Percentiles rank a stretch among this genome's conserved stretches.
phyloP scores from a whole-genome alignment of 495 filamentous ascomycete species.

The Staphylotrichum longicolle region DNA sequence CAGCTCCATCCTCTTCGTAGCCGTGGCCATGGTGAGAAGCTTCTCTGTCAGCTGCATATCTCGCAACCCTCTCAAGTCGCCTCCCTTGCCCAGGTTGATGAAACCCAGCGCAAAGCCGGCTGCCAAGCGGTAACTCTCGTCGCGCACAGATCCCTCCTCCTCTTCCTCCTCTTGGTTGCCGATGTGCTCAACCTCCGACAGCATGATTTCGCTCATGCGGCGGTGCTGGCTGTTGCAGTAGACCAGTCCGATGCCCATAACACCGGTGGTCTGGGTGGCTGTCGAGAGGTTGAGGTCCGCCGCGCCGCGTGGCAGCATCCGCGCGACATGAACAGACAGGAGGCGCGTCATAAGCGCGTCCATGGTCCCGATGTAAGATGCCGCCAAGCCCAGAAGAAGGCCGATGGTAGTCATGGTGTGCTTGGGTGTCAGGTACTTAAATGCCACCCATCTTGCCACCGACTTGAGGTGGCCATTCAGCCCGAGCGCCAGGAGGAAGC shows the following conservation, averaged over 20 bases:
- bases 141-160: slow-evolving; percentile 66
- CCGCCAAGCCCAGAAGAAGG: slow-evolving; percentile 84
- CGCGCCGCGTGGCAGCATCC: slow-evolving; percentile 86
- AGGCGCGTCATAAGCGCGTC: slow-evolving; percentile 91
- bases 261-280: slow-evolving; percentile 90
- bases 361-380: slow-evolving; percentile 94
- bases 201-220: slow-evolving; percentile 97
- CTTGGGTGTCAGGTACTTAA: slow-evolving; percentile 97
- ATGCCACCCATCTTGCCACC: slow-evolving; percentile 96
- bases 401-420: slow-evolving; percentile 99
- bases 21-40: slow-evolving; percentile 76
- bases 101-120: slow-evolving; percentile 92
- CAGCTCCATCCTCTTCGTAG: slow-evolving; percentile 79
- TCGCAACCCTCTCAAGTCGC: slow-evolving; percentile 80
- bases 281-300: slow-evolving; percentile 92
- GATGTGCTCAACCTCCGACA: slow-evolving; percentile 89
- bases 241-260: slow-evolving; percentile 94
- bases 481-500: slow-evolving; percentile 87
- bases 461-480: slow-evolving; percentile 91
- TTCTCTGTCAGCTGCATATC: slow-evolving; percentile 94
- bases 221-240: slow-evolving; percentile 96
- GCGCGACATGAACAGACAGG: slow-evolving; percentile 93
- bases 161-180: slow-evolving; percentile 64
- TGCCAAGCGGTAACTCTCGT: slow-evolving; percentile 91
- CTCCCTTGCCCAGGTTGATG: slow-evolving; percentile 91